Conservation (phyloP, 768 basidiomycete species). For the Boletellus ananiceps region DNA sequence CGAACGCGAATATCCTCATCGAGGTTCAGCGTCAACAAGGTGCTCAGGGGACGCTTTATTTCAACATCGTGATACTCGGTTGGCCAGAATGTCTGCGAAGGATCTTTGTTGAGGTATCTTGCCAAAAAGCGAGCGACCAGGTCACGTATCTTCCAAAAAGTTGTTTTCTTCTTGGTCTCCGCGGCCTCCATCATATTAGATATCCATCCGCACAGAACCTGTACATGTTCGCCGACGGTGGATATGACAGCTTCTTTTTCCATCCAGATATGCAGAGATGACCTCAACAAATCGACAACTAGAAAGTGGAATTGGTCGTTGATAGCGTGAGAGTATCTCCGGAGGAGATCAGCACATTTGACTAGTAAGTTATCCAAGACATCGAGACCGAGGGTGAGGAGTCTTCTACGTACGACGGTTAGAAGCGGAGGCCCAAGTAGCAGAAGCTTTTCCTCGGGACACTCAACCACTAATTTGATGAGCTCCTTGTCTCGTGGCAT, state of each 20-base stretch:
- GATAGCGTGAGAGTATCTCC: slow-evolving; percentile 49
- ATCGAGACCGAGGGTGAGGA: slow-evolving; percentile 47
- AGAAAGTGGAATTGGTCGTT: slow-evolving; percentile 52
- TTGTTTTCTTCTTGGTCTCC: slow-evolving; percentile 35
- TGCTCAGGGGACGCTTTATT: slow-evolving; percentile 36
- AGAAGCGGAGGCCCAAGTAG: slow-evolving; percentile 55
- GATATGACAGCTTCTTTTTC: slow-evolving; percentile 24
- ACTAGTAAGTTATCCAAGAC: slow-evolving; percentile 52
- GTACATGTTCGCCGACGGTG: slow-evolving; percentile 43
- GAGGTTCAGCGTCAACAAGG: slow-evolving; percentile 50
- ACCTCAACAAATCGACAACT: slow-evolving; percentile 56
- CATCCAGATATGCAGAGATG: slow-evolving; percentile 61
- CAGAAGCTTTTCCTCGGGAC: slow-evolving; percentile 52
- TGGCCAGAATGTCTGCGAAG: slow-evolving; percentile 47
- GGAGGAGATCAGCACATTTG: slow-evolving; percentile 49
- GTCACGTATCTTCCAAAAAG: slow-evolving; percentile 68
- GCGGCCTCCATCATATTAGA: slow-evolving; percentile 38
- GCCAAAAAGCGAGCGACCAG: slow-evolving; percentile 61
- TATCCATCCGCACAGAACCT: slow-evolving; percentile 52
- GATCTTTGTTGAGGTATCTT: slow-evolving; percentile 57
- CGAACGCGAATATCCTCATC: slow-evolving; percentile 84
- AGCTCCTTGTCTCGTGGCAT: slow-evolving; percentile 60
- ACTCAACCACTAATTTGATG: slow-evolving; percentile 46
- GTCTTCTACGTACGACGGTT: slow-evolving; percentile 47
- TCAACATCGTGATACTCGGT: slow-evolving; percentile 23